Evolutionary conservation across 1,284 basidiomycete species (phyloP), one percentile per base, ranked within the genome.

Genomic region (Mrakiaceae sp.): DNA sequence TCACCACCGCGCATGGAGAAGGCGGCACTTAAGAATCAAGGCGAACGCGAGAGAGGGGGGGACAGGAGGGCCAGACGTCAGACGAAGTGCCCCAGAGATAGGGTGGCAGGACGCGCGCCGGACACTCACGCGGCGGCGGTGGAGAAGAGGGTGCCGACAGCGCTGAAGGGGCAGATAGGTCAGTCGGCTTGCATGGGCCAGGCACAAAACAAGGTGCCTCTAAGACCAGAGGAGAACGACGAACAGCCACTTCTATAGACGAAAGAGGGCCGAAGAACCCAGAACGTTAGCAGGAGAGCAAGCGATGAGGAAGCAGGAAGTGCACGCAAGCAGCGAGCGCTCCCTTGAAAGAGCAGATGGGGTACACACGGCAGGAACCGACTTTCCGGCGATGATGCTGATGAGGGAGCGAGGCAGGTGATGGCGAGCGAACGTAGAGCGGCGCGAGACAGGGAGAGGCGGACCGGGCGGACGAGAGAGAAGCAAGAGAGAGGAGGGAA

Each of bases 311-410:
- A 40, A 39, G 12, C 14, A 40, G 44, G 58, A 47, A 27, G 27
- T 27, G 27, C 27, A 27, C 27, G 27, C 27, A 27, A 27, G 27
- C 27, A 27, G 27, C 27, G 27, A 27, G 27, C 27, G 27, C 27
- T 27, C 27, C 27, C 27, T 10, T 9, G 10, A 16, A 16, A 27
- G 47, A 5, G n/a, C 4, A 12, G 4, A 16, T 40, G 9, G 40
- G 16, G 43, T 6, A 52, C 59, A 14, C 42, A 60, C 59, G 10
- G 48, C 12, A 2, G 8, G 10, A 10, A 60, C 16, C 9, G 42
- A 7, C 48, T 50, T 49, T n/a, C 59, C 59, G 39, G 51, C 49
- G 49, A 60, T 60, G 10, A 43, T n/a, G 59, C 59, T 60, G 59
- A 27, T 40, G 47, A 60, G 47, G 12, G 7, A 9, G 39, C 39